Percentiles rank a stretch among this genome's conserved stretches.
These are phyloP conservation scores for Leccinum pseudoinsigne DNA, from an alignment of 1,284 basidiomycete species.

Conservation along the genomic window DNA sequence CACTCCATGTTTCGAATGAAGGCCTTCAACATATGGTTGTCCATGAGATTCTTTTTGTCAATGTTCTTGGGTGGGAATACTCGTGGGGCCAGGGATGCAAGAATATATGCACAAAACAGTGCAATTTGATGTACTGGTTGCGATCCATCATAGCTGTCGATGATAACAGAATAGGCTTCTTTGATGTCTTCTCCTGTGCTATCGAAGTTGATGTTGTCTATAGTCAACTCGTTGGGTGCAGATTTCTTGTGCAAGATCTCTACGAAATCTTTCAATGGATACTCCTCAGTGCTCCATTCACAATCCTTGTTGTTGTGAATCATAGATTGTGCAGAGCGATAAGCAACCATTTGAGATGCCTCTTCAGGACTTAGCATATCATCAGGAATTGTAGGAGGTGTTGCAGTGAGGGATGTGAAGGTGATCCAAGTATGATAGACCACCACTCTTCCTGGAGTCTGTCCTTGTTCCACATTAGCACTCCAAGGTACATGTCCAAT, in stretches of 20 bases:
- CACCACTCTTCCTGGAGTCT: neutral
- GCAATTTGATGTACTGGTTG: no score
- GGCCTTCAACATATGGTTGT: neutral
- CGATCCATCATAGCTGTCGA: neutral
- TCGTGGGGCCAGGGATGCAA: no score
- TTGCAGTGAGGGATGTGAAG: neutral
- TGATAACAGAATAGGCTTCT: neutral
- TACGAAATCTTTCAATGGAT: neutral
- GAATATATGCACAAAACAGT: no score
- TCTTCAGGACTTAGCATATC: neutral
- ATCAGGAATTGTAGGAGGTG: neutral
- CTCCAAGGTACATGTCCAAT: neutral
- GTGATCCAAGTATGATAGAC: neutral
- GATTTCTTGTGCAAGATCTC: neutral
- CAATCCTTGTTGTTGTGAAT: neutral
- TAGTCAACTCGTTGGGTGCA: neutral
- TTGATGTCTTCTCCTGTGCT: neutral
- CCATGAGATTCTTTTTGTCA: neutral
- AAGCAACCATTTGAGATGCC: neutral
- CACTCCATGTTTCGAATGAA: neutral
- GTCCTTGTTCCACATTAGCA: neutral
- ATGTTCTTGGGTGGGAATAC: neutral
- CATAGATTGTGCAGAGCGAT: neutral
- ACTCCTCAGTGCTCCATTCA: neutral
- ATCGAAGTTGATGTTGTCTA: neutral